Evolutionary conservation across 2,329 filamentous ascomycete species (phyloP), one percentile per base, ranked within the genome.

Genomic region (Beauveria sp.): DNA sequence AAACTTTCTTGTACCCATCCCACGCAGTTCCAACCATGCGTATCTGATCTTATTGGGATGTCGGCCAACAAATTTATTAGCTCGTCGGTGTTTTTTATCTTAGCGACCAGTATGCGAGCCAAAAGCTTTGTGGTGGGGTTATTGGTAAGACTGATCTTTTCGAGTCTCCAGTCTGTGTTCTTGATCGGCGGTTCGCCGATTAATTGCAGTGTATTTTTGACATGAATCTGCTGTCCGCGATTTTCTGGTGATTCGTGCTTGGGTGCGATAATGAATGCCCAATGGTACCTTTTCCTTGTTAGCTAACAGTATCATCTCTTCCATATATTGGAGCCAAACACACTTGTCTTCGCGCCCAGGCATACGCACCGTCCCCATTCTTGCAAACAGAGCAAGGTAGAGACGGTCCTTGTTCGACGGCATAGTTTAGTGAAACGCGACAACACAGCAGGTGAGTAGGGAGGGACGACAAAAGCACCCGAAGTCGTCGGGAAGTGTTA

Each of bases 1-100:
- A 78, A 63, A 3, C 75, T 76, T 64, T 79, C 75, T 61, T 72
- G 70, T 3, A 78, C 72, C 77, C 75, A 79, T 0, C 28, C 63
- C 0, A 78, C 73, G 66, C 76, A 79, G 62, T 78, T 78, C 74
- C 75, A 79, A n/a, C 68, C 70, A 14, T 64, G 59, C 28, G 68
- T 63, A 14, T 67, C 64, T 61, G 68, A 64, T 60, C 71, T 65
- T 46, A 76, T 63, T 42, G 71, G 72, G 1, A 67, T 71, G 18
- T 63, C 64, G n/a, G 63, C 58, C 46, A 77, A 65, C 43, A 72
- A 70, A 20, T 67, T 62, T 9, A 65, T 65, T n/a, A 73, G 63
- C 6, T 67, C 66, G 45, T 65, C 51, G 40, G 54, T 56, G 57
- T 75, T 65, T 45, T 62, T 64, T 51, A 77, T 66, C 64, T 77